These are phyloP conservation scores for Elsinoe australis DNA, from an alignment of 2,329 filamentous ascomycete genomes.

Conservation along the genomic window DNA sequence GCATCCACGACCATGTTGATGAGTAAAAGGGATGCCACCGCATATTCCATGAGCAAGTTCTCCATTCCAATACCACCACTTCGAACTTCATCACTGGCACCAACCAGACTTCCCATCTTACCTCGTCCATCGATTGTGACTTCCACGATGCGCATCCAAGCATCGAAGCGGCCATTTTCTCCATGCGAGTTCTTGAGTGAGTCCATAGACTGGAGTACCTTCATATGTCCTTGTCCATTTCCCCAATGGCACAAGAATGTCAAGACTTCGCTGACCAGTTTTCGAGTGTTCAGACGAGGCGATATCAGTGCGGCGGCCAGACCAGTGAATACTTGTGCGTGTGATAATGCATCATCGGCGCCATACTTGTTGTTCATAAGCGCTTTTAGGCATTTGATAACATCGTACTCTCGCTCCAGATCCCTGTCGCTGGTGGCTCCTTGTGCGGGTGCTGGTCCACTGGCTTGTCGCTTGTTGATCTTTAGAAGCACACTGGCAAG, in stretches of 20 bases:
- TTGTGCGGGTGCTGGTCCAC: conserved; percentile 55
- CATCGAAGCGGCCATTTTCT: conserved; percentile 92
- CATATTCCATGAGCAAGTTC: conserved; percentile 98
- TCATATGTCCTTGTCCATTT: conserved; percentile 78
- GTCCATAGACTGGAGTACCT: conserved; percentile 89
- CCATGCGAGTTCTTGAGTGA: conserved; percentile 78
- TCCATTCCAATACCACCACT: conserved; percentile 97
- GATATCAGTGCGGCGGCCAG: conserved; percentile 82
- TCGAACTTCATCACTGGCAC: conserved; percentile 90
- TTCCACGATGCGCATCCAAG: conserved; percentile 97
- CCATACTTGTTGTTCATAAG: conserved; percentile 99
- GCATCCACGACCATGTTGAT: conserved; percentile 96
- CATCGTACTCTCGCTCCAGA: conserved; percentile 88
- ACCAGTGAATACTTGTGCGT: conserved; percentile 84
- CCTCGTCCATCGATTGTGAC: conserved; percentile 93
- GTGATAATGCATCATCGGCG: conserved; percentile 84
- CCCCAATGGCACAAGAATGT: conserved; percentile 96
- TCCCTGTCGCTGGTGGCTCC: conserved; percentile 63
- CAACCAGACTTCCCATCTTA: conserved; percentile 97
- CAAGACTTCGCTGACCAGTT: conserved; percentile 89
- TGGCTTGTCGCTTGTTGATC: conserved; percentile 78
- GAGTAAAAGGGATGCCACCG: conserved; percentile 85
- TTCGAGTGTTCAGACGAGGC: conserved; percentile 80
- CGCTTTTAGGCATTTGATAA: conserved; percentile 93
- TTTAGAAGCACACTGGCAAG: conserved; percentile 89